These are phyloP conservation scores for Trichocomaceae sp. DNA, from an alignment of 2,329 filamentous ascomycete species.

Conservation along the genomic window DNA sequence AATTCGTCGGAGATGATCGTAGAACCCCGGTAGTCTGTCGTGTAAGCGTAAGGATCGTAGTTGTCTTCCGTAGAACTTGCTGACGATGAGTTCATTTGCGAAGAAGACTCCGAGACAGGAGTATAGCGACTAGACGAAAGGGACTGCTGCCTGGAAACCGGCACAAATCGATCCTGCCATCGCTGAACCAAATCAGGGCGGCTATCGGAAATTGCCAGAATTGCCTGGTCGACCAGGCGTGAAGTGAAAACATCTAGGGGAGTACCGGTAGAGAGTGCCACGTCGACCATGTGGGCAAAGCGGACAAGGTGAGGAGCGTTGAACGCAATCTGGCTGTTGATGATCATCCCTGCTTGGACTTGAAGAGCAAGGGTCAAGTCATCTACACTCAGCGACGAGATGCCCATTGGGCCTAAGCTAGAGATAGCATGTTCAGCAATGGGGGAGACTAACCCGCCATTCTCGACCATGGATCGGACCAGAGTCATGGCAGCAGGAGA, in stretches of 20 bases:
- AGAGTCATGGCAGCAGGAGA: constrained; percentile 53
- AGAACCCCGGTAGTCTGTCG: constrained; percentile 89
- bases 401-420: constrained; percentile 53
- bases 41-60: constrained; percentile 84
- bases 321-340: constrained; percentile 35
- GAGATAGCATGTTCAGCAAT: constrained; percentile 56
- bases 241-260: constrained; percentile 52
- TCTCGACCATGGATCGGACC: constrained; percentile 60
- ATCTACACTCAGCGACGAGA: constrained; percentile 47
- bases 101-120: constrained; percentile 39
- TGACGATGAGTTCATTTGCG: constrained; percentile 50
- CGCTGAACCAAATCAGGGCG: constrained; percentile 44
- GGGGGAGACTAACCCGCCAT: constrained; percentile 54
- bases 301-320: constrained; percentile 55
- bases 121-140: constrained; percentile 37
- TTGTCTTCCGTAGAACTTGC: constrained; percentile 63
- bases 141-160: constrained; percentile 41
- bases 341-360: constrained; percentile 49
- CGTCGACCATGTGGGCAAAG: constrained; percentile 57
- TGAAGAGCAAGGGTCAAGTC: constrained; percentile 55
- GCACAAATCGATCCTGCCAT: constrained; percentile 52
- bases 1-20: constrained; percentile 83
- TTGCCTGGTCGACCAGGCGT: constrained; percentile 52
- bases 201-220: constrained; percentile 46
- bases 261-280: constrained; percentile 47